Conservation (phyloP, 2,329 filamentous ascomycete species). For the Ophiognomonia clavigignenti-juglandacearum region DNA sequence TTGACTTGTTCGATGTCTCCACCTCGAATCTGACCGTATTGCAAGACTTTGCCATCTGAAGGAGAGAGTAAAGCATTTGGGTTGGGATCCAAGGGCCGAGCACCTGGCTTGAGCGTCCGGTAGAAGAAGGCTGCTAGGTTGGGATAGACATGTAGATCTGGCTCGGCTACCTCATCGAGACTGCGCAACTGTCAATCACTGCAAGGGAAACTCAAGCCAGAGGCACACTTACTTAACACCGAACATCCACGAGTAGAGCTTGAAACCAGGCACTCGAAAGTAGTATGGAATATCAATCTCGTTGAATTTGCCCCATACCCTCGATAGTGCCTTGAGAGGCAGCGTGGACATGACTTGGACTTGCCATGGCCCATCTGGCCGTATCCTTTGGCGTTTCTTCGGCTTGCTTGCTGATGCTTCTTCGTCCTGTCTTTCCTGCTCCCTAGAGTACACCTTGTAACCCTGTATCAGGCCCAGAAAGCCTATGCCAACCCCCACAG, state of each 20-base stretch:
- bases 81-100: constrained; percentile 77
- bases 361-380: constrained; percentile 85
- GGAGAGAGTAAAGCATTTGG: constrained; percentile 79
- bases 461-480: constrained; percentile 81
- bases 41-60: constrained; percentile 83
- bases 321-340: constrained; percentile 83
- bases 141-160: constrained; percentile 82
- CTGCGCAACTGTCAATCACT: constrained; percentile 36
- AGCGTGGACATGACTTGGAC: constrained; percentile 92
- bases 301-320: constrained; percentile 88
- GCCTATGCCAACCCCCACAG: constrained; percentile 77
- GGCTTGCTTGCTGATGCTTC: constrained; percentile 32
- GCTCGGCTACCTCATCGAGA: constrained; percentile 80
- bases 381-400: constrained; percentile 56
- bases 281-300: constrained; percentile 85
- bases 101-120: constrained; percentile 84
- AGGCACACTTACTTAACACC: constrained; percentile 62
- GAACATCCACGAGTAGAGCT: constrained; percentile 84
- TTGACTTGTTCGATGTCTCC: constrained; percentile 98
- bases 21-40: constrained; percentile 86
- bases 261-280: constrained; percentile 83
- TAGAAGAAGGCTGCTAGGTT: constrained; percentile 98
- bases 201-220: constrained; percentile 2
- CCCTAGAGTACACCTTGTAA: constrained; percentile 63
- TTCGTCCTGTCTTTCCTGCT: constrained; percentile 47